phyloP scores from a whole-genome alignment of 2,329 filamentous ascomycete species.

The Esteya vermicola region DNA sequence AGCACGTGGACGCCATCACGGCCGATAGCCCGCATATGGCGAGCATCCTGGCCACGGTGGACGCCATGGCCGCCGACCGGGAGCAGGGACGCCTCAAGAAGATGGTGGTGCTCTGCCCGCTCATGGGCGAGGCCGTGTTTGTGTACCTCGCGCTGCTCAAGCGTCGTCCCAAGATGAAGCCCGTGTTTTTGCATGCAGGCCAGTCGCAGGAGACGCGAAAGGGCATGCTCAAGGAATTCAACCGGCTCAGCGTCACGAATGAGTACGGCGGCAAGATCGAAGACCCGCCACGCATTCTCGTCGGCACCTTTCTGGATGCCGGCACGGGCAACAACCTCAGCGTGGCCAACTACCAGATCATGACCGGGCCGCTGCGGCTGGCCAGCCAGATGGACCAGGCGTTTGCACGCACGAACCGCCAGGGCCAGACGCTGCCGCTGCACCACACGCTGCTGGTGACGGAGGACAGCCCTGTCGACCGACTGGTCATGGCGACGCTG shows the following conservation, averaged over 20 bases:
- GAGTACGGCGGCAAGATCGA: not conserved
- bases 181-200: constrained; percentile 11
- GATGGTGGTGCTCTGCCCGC: constrained; percentile 12
- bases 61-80: constrained; percentile 8
- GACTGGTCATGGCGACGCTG: constrained; percentile 11
- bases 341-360: constrained; percentile 12
- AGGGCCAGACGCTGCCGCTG: constrained; percentile 11
- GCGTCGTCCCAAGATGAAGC: constrained; percentile 5
- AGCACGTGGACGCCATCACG: constrained; percentile 8
- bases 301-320: constrained; percentile 10
- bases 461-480: constrained; percentile 12
- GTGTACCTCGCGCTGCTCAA: constrained; percentile 10
- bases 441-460: constrained; percentile 10
- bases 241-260: constrained; percentile 6
- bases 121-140: constrained; percentile 12
- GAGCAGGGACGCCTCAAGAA: constrained; percentile 10
- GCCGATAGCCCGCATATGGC: constrained; percentile 9
- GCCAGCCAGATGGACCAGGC: constrained; percentile 12
- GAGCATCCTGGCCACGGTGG: constrained; percentile 7
- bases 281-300: constrained; percentile 5
- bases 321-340: constrained; percentile 12
- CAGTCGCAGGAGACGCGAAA: constrained; percentile 9
- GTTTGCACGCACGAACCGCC: constrained; percentile 13
- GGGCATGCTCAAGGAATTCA: constrained; percentile 8
- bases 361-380: constrained; percentile 12